Conservation (phyloP, 139 green algal genomes). For the Mesostigma viride region DNA sequence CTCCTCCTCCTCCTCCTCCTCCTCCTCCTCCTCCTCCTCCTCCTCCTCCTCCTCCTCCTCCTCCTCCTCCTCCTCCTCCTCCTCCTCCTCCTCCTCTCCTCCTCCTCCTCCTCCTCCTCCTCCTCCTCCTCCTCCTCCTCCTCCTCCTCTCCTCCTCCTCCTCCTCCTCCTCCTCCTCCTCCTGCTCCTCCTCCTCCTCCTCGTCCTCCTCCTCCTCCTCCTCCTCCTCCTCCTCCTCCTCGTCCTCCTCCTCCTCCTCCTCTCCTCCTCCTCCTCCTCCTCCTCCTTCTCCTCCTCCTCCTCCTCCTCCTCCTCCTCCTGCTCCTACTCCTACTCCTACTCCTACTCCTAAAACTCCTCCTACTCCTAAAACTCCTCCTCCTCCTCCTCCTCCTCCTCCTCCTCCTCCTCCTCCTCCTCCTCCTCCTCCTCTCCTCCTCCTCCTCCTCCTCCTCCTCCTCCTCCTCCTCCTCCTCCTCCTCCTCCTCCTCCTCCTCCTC, state of each 20-base stretch:
- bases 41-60: no score
- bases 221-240: background rate
- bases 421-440: background rate
- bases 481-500: constrained; percentile 1
- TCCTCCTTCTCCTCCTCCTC: background rate
- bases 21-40: no score
- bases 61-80: no score
- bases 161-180: no score
- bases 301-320: no score
- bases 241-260: background rate
- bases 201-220: background rate
- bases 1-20: no score
- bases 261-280: background rate
- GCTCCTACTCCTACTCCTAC: no score
- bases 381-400: background rate
- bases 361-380: no score
- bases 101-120: background rate
- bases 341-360: no score
- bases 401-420: background rate
- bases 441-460: no score
- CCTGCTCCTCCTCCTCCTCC: background rate
- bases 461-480: background rate
- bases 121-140: background rate
- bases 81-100: background rate
- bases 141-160: background rate